These are phyloP conservation scores for Niveomyces coronatus DNA, from an alignment of 2,329 filamentous ascomycete genomes.

Conservation along the genomic window DNA sequence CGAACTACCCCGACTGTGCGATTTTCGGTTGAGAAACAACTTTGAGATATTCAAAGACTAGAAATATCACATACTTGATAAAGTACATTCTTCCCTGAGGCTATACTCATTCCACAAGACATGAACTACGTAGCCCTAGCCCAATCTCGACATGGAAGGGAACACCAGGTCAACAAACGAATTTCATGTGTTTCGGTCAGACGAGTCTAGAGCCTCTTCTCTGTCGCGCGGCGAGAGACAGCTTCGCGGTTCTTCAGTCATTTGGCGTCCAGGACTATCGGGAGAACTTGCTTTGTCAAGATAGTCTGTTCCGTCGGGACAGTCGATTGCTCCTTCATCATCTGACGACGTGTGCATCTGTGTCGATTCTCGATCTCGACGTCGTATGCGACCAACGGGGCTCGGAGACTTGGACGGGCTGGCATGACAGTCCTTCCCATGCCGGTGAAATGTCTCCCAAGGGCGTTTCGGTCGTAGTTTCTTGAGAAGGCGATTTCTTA, in stretches of 20 bases:
- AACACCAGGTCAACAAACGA: too few species aligned
- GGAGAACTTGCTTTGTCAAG: too few species aligned
- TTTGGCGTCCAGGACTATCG: too few species aligned
- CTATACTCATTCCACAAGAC: too few species aligned
- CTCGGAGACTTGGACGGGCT: background rate
- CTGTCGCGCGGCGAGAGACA: too few species aligned
- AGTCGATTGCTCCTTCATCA: conserved; percentile 12
- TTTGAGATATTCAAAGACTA: too few species aligned
- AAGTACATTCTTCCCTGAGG: background rate
- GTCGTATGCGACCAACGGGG: conserved; percentile 4
- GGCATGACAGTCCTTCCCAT: conserved; percentile 3
- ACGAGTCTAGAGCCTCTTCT: too few species aligned
- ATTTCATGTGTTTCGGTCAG: too few species aligned
- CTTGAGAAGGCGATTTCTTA: conserved; percentile 16
- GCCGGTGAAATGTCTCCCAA: conserved; percentile 16
- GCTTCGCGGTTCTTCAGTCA: too few species aligned
- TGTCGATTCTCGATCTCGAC: conserved; percentile 17
- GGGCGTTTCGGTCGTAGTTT: conserved; percentile 17
- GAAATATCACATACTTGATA: background rate
- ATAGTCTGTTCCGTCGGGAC: conserved; percentile 15
- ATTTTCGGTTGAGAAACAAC: too few species aligned
- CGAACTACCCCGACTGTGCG: conserved; percentile 8
- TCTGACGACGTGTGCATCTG: conserved; percentile 15
- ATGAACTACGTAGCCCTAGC: too few species aligned
- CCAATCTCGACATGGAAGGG: too few species aligned